Evolutionary conservation across 2,329 filamentous ascomycete genomes (phyloP).

Genomic region (Pseudopithomyces maydicus): DNA sequence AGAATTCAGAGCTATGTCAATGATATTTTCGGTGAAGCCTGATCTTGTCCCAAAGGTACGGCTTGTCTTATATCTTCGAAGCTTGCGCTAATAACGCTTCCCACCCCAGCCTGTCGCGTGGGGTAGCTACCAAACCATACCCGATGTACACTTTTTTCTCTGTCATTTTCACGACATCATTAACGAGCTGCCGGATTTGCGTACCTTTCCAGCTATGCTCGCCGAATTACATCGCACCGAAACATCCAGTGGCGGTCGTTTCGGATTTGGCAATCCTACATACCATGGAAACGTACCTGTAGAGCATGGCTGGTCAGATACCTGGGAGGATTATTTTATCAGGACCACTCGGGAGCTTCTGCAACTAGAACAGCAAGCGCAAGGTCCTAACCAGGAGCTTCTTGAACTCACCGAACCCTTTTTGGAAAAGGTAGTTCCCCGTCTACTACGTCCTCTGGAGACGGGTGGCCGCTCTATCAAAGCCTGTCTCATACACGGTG

Average conservation of each 20-base stretch:
- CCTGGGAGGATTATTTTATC: conserved; percentile 13
- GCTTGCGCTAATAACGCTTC: background rate
- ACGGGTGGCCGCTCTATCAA: conserved; percentile 29
- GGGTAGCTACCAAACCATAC: conserved; percentile 5
- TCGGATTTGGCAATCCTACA: conserved; percentile 10
- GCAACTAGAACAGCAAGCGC: conserved; percentile 7
- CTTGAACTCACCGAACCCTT: conserved; percentile 3
- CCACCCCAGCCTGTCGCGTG: conserved; percentile 8
- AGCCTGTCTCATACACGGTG: conserved; percentile 36
- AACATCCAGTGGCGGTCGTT: conserved; percentile 3
- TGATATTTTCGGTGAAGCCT: background rate
- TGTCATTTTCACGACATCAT: conserved; percentile 14
- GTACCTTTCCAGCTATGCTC: conserved; percentile 4
- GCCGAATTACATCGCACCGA: conserved; percentile 10
- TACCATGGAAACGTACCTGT: conserved; percentile 12
- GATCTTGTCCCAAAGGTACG: background rate
- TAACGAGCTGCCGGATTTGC: conserved; percentile 6
- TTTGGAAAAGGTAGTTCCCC: conserved; percentile 35
- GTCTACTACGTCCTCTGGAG: conserved; percentile 41
- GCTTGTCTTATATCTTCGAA: background rate
- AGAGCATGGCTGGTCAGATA: conserved; percentile 6
- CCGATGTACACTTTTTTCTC: conserved; percentile 13
- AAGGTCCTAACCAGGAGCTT: conserved; percentile 11
- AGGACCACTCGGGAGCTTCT: conserved; percentile 5
- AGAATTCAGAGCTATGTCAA: background rate